These are phyloP conservation scores for Fusarium mangiferae DNA, from an alignment of 2,329 filamentous ascomycete genomes.

Conservation along the genomic window DNA sequence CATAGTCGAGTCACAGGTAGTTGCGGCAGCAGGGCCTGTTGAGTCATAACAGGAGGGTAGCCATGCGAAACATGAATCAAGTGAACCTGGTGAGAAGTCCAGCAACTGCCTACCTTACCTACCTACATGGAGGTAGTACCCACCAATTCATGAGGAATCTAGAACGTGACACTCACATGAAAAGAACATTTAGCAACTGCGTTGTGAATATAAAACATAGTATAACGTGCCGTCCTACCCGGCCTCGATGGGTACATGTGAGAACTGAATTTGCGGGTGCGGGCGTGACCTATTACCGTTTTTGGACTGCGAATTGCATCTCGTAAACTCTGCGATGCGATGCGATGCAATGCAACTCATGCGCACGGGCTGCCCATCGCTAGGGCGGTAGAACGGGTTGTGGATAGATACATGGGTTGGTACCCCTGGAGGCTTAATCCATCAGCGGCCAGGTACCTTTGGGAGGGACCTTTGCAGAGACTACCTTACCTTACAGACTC, in stretches of 20 bases:
- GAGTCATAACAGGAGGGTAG: constrained; percentile 7
- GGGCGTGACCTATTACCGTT: constrained; percentile 28
- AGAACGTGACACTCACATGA: constrained; percentile 1
- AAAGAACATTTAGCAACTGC: neutral
- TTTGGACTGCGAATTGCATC: constrained; percentile 3
- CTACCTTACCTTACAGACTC: neutral
- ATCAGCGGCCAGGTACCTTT: neutral
- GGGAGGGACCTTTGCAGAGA: constrained; percentile 18
- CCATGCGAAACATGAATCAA: neutral
- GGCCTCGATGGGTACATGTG: neutral
- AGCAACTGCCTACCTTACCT: neutral
- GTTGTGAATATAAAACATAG: neutral
- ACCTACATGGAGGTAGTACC: neutral
- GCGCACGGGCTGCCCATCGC: constrained; percentile 6
- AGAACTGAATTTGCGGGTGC: constrained; percentile 1
- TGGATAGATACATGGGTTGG: constrained; percentile 1
- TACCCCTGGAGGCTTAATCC: neutral
- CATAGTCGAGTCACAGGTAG: neutral
- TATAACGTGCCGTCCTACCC: constrained; percentile 6
- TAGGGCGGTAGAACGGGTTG: constrained; percentile 14
- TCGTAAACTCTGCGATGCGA: constrained; percentile 10
- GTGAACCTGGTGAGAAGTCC: neutral
- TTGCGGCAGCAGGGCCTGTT: neutral
- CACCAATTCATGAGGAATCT: neutral
- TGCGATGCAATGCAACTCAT: neutral